These are phyloP conservation scores for Mortierella sp. DNA, from an alignment of 371 early-diverging fungal species.

Conservation along the genomic window DNA sequence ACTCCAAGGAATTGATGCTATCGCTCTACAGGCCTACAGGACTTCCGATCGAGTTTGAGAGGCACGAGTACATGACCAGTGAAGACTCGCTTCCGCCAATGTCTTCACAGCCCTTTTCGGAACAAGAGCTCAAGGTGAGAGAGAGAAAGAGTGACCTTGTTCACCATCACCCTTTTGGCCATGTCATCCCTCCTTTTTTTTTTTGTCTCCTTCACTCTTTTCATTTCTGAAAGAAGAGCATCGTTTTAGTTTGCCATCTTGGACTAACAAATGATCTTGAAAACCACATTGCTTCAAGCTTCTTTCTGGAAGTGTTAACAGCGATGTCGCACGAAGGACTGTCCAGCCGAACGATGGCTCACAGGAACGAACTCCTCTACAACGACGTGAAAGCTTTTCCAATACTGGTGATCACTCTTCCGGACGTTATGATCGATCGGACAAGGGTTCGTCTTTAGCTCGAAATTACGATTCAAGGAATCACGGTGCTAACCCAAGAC, in stretches of 20 bases:
- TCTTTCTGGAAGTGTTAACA: slow-evolving; percentile 52
- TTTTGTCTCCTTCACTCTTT: slow-evolving; percentile 6
- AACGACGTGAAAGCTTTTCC: slow-evolving; percentile 50
- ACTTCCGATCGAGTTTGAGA: slow-evolving; percentile 74
- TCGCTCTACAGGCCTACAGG: slow-evolving; percentile 72
- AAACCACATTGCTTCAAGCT: slow-evolving; percentile 20
- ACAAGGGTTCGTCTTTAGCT: slow-evolving; percentile 24
- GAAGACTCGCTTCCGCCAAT: slow-evolving; percentile 72
- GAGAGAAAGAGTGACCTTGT: neutral
- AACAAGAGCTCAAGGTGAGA: slow-evolving; percentile 76
- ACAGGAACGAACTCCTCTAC: slow-evolving; percentile 34
- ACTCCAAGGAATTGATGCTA: slow-evolving; percentile 86
- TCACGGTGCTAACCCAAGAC: slow-evolving; percentile 32
- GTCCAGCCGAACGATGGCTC: slow-evolving; percentile 35
- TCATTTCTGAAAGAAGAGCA: no score
- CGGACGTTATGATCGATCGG: slow-evolving; percentile 46
- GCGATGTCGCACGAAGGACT: slow-evolving; percentile 45
- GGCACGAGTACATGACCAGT: slow-evolving; percentile 76
- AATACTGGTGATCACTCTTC: slow-evolving; percentile 27
- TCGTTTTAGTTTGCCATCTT: no score
- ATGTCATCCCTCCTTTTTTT: neutral
- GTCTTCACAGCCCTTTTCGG: slow-evolving; percentile 69
- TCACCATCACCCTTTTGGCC: neutral
- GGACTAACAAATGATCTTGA: neutral
- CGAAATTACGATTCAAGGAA: slow-evolving; percentile 39